Conservation (phyloP, 257 asterid species). For the Sherardia arvensis region DNA sequence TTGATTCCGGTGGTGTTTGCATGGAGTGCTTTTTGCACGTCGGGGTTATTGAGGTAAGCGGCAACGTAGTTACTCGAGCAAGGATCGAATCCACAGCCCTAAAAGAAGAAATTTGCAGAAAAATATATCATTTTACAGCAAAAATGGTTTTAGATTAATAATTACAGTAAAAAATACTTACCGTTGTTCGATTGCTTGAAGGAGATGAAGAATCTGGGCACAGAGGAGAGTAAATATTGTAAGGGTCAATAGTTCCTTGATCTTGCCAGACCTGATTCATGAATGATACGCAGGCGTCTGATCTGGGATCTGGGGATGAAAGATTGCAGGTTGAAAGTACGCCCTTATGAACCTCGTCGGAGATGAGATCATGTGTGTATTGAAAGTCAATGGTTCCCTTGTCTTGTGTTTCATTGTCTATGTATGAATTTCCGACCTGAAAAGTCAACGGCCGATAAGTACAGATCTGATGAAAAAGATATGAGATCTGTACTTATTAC, state of each 20-base stretch:
- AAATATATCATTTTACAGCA: no score
- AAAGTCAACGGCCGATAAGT: no score
- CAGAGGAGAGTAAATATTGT: conserved; percentile 45
- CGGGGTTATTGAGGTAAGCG: conserved; percentile 31
- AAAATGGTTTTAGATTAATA: no score
- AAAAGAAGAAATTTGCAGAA: neutral
- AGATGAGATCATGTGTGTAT: conserved; percentile 50
- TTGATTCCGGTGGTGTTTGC: conserved; percentile 31
- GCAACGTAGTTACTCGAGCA: conserved; percentile 28
- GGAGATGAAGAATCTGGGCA: conserved; percentile 16
- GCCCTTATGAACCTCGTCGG: conserved; percentile 49
- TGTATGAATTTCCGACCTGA: conserved; percentile 25
- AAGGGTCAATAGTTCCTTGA: conserved; percentile 14
- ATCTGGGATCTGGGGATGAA: conserved; percentile 2
- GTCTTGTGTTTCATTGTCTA: conserved; percentile 23
- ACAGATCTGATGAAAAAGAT: no score
- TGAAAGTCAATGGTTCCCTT: conserved; percentile 33
- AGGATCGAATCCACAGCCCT: conserved; percentile 43
- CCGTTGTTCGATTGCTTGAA: no score
- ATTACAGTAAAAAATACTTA: no score
- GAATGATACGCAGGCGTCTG: conserved; percentile 30
- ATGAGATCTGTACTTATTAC: no score
- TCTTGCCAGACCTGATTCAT: conserved; percentile 10
- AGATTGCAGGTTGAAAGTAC: conserved; percentile 36
- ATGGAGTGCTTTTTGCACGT: conserved; percentile 47